A percentile compares a stretch with the other conserved stretches of the same genome.
phyloP scores from a whole-genome alignment of 257 asterid species.

The Lavandula angustifolia region DNA sequence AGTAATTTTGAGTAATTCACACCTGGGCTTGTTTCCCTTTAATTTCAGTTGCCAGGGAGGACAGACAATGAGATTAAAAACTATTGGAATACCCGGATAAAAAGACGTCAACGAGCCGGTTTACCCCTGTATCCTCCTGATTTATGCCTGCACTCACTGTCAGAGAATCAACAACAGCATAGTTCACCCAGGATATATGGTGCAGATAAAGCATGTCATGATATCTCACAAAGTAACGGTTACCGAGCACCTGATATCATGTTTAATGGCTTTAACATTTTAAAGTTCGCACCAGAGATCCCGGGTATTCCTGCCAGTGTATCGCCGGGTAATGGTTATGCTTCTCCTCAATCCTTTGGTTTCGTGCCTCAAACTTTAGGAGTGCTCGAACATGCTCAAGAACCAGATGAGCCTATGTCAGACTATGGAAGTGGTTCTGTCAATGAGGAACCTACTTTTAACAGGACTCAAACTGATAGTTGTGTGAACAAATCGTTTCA shows the following conservation, averaged over 20 bases:
- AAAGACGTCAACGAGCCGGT: slow-evolving; percentile 72
- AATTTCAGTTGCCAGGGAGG: slow-evolving; percentile 65
- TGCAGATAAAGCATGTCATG: slow-evolving; percentile 46
- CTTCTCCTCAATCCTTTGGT: slow-evolving; percentile 45
- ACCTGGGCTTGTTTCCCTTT: neutral
- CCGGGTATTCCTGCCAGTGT: slow-evolving; percentile 39
- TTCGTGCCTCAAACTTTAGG: slow-evolving; percentile 44
- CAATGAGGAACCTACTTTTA: slow-evolving; percentile 35
- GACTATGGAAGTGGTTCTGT: slow-evolving; percentile 36
- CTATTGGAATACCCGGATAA: slow-evolving; percentile 67
- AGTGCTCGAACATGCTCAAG: slow-evolving; percentile 39
- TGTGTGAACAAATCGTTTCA: slow-evolving; percentile 39
- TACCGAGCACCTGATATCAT: slow-evolving; percentile 45
- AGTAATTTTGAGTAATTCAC: slow-evolving; percentile 1
- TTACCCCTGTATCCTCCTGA: slow-evolving; percentile 67
- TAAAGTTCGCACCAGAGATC: slow-evolving; percentile 39
- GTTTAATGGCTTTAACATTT: slow-evolving; percentile 45
- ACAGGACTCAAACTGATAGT: slow-evolving; percentile 36
- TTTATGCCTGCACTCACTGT: slow-evolving; percentile 37
- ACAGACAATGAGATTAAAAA: slow-evolving; percentile 74
- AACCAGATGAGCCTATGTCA: slow-evolving; percentile 44
- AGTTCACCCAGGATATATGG: slow-evolving; percentile 39
- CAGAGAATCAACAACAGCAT: slow-evolving; percentile 43
- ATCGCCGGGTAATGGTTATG: slow-evolving; percentile 39
- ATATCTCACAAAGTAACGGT: slow-evolving; percentile 41